These are phyloP conservation scores for Capillidium heterosporum DNA, from an alignment of 371 early-diverging fungal species.

Conservation along the genomic window DNA sequence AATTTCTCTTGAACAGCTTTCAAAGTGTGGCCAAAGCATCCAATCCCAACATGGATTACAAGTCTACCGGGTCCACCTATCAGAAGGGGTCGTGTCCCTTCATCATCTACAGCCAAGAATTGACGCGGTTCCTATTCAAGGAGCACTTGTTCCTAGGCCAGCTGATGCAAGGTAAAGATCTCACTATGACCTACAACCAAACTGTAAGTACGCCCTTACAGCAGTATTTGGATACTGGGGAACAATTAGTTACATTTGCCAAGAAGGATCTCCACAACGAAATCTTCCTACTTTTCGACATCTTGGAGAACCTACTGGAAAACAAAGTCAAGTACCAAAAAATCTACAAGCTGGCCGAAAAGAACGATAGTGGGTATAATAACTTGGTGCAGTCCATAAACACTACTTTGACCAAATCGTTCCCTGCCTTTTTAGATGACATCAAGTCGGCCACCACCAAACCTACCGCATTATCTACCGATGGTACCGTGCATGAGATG, in stretches of 20 bases:
- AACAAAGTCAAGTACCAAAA: not conserved
- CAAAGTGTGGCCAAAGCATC: constrained; percentile 23
- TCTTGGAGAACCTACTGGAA: constrained; percentile 24
- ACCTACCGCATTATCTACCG: constrained; percentile 29
- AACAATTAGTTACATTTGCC: constrained; percentile 35
- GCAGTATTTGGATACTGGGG: constrained; percentile 40
- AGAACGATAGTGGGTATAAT: not conserved
- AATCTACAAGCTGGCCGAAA: not conserved
- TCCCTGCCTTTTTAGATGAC: constrained; percentile 57
- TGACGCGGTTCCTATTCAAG: constrained; percentile 15
- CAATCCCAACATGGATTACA: constrained; percentile 24
- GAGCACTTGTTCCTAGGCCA: constrained; percentile 42
- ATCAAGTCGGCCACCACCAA: constrained; percentile 20
- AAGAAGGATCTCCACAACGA: constrained; percentile 43
- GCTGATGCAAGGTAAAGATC: constrained; percentile 37
- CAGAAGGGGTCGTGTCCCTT: constrained; percentile 31
- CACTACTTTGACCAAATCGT: constrained; percentile 31
- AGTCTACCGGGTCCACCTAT: constrained; percentile 31
- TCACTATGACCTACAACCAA: constrained; percentile 26
- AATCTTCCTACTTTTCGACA: constrained; percentile 57
- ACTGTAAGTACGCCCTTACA: constrained; percentile 36
- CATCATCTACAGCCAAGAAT: constrained; percentile 7
- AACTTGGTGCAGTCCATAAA: constrained; percentile 36
- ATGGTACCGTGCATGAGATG: constrained; percentile 75
- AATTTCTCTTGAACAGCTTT: not conserved